These are phyloP conservation scores for Trichoderma aggressivum DNA, from an alignment of 2,329 filamentous ascomycete genomes.

Conservation along the genomic window DNA sequence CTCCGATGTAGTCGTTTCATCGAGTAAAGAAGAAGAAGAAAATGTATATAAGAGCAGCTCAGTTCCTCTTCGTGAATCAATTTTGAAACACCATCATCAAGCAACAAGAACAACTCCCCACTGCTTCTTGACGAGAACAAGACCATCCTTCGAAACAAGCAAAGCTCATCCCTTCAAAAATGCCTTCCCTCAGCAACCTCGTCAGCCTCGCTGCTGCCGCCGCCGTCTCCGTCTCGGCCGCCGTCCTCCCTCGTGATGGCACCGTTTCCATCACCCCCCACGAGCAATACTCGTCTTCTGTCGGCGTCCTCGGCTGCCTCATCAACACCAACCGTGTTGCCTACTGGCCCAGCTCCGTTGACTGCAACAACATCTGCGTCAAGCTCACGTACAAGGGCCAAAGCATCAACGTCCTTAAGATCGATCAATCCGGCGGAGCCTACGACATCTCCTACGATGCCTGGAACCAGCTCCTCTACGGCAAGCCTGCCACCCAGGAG, in stretches of 20 bases:
- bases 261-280: conserved; percentile 50
- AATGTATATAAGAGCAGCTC: background rate
- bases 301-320: conserved; percentile 59
- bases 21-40: background rate
- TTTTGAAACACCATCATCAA: background rate
- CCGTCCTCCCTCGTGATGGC: conserved; percentile 29
- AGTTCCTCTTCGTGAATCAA: background rate
- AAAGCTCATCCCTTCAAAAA: conserved; percentile 24
- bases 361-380: conserved; percentile 57
- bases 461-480: conserved; percentile 56
- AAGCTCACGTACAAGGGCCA: conserved; percentile 48
- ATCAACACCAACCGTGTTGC: conserved; percentile 59
- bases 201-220: conserved; percentile 31
- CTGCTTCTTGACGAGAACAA: background rate
- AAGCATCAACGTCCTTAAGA: conserved; percentile 54
- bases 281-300: conserved; percentile 52
- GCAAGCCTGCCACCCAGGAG: conserved; percentile 43
- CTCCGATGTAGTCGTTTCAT: background rate
- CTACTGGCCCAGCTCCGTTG: conserved; percentile 54
- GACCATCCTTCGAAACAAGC: background rate
- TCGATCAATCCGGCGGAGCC: conserved; percentile 55
- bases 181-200: conserved; percentile 28
- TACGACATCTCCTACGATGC: conserved; percentile 60
- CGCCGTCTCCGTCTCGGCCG: conserved; percentile 26
- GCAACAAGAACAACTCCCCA: background rate